A percentile compares a stretch with the other conserved stretches of the same genome.
Evolutionary conservation across 257 asterid species (phyloP).

Genomic region (Nicotiana attenuata): DNA sequence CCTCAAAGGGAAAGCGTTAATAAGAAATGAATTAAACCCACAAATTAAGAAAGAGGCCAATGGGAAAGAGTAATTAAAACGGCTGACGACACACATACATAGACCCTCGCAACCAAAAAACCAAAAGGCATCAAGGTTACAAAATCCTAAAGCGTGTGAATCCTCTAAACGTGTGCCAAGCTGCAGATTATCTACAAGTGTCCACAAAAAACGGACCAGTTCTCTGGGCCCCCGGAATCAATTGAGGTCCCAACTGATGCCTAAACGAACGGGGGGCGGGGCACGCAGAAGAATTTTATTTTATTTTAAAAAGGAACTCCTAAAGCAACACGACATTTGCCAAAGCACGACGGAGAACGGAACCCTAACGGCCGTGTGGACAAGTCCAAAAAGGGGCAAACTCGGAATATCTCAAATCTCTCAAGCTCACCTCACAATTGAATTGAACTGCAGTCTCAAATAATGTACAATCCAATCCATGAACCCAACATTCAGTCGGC

Average conservation of each 20-base stretch:
- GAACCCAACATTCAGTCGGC: background rate
- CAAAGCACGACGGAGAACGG: background rate
- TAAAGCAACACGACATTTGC: background rate
- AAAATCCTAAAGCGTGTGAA: background rate
- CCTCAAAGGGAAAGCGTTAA: slow-evolving; percentile 1
- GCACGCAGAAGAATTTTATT: background rate
- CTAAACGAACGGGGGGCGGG: background rate
- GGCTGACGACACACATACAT: background rate
- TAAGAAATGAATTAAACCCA: background rate
- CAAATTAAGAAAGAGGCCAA: background rate
- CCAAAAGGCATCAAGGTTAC: background rate
- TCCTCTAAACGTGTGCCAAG: background rate
- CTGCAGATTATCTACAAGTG: background rate
- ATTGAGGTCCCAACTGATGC: background rate
- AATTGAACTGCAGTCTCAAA: slow-evolving; percentile 6
- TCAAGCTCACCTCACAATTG: background rate
- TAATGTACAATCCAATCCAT: slow-evolving; percentile 8
- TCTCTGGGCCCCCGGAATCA: background rate
- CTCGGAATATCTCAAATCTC: background rate
- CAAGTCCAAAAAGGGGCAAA: background rate
- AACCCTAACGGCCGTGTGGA: background rate
- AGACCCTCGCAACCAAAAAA: background rate
- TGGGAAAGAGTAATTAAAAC: background rate
- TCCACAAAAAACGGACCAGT: background rate
- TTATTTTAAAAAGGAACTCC: background rate